Evolutionary conservation across 2,329 filamentous ascomycete species (phyloP).

Genomic region (Xylaria sp.): DNA sequence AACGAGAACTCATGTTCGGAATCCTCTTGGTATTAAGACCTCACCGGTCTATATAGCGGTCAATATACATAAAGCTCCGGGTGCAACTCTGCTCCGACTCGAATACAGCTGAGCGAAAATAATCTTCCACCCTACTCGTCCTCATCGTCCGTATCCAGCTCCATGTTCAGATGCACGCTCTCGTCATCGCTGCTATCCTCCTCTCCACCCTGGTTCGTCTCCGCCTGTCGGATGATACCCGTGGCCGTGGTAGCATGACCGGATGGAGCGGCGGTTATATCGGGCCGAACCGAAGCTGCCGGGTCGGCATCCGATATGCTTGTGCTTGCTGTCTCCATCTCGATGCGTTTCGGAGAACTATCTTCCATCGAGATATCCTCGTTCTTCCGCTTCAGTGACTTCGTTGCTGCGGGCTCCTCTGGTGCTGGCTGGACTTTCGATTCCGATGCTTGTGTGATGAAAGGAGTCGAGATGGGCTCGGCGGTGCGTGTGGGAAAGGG

Average conservation of each 20-base stretch:
- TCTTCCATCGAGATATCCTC: conserved; percentile 34
- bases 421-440: conserved; percentile 24
- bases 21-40: background rate
- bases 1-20: background rate
- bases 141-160: conserved; percentile 40
- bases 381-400: conserved; percentile 40
- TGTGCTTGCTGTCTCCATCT: conserved; percentile 31
- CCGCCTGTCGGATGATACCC: background rate
- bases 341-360: conserved; percentile 35
- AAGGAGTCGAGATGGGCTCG: conserved; percentile 22
- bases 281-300: conserved; percentile 1
- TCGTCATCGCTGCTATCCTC: conserved; percentile 45
- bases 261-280: background rate
- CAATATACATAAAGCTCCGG: background rate
- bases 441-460: conserved; percentile 22
- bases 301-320: conserved; percentile 11
- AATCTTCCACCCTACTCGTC: conserved; percentile 35
- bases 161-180: conserved; percentile 56
- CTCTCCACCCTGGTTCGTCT: conserved; percentile 34
- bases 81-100: conserved; percentile 4
- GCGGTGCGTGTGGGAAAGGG: conserved; percentile 7
- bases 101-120: background rate
- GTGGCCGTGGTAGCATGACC: background rate
- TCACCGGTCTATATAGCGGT: background rate
- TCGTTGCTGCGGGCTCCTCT: conserved; percentile 15